Percentiles rank a stretch among this genome's conserved stretches.
phyloP scores from a whole-genome alignment of 805 yeast species.

The Myxozyma kluyveri region DNA sequence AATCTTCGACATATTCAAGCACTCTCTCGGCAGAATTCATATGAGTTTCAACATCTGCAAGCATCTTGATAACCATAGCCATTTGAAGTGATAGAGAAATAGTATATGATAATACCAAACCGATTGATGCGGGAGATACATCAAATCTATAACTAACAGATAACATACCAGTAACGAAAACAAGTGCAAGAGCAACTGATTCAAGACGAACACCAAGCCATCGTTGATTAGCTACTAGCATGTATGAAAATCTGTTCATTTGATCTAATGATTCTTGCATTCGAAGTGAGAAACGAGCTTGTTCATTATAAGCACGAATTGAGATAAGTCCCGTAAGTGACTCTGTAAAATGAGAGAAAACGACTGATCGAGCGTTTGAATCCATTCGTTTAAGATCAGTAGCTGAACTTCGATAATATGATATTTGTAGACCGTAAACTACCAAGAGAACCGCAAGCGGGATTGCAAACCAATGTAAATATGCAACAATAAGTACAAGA shows the following conservation, averaged over 20 bases:
- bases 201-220: conserved; percentile 69
- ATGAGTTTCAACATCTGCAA: conserved; percentile 72
- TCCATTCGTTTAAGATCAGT: conserved; percentile 76
- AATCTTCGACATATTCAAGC: conserved; percentile 57
- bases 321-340: conserved; percentile 63
- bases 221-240: conserved; percentile 64
- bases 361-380: conserved; percentile 66
- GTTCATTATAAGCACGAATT: conserved; percentile 57
- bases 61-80: conserved; percentile 58
- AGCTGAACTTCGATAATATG: conserved; percentile 66
- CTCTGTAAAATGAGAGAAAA: conserved; percentile 70
- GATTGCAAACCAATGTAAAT: conserved; percentile 73
- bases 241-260: conserved; percentile 66
- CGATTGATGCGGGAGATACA: conserved; percentile 52
- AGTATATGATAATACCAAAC: conserved; percentile 34
- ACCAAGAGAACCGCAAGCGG: conserved; percentile 56
- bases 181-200: conserved; percentile 50
- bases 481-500: conserved; percentile 61
- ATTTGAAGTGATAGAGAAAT: conserved; percentile 50
- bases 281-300: conserved; percentile 47
- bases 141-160: conserved; percentile 61
- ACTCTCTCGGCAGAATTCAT: conserved; percentile 75
- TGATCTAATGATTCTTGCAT: conserved; percentile 50
- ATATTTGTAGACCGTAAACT: conserved; percentile 47
- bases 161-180: conserved; percentile 55